Conservation (phyloP, 176 grass and related monocot genomes). For the Cenchrus purpureus region DNA sequence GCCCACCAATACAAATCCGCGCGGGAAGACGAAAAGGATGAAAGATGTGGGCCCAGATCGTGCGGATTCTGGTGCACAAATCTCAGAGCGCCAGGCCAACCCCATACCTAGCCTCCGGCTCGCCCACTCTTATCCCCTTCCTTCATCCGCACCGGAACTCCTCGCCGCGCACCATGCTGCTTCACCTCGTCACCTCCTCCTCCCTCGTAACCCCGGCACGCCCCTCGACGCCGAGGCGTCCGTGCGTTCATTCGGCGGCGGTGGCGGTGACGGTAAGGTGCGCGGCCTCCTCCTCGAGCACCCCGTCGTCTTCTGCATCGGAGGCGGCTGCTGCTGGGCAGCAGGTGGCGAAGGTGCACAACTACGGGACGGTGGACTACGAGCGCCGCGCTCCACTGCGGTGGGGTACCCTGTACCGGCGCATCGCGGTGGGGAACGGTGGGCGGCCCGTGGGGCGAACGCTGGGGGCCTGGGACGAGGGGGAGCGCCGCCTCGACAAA, state of each 20-base stretch:
- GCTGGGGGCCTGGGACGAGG: conserved; percentile 69
- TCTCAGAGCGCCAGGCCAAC: conserved; percentile 26
- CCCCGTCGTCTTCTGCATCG: conserved; percentile 1
- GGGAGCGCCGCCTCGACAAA: conserved; percentile 71
- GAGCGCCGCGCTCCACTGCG: conserved; percentile 57
- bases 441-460: conserved; percentile 40
- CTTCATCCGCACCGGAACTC: conserved; percentile 19
- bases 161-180: conserved; percentile 52
- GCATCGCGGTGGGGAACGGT: conserved; percentile 53
- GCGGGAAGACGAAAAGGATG: conserved; percentile 42
- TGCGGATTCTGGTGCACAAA: conserved; percentile 23
- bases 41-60: background rate
- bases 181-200: conserved; percentile 45
- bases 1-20: conserved; percentile 57
- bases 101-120: background rate
- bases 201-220: conserved; percentile 4
- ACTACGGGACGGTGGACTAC: conserved; percentile 73
- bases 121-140: conserved; percentile 40
- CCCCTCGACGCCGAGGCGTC: conserved; percentile 11
- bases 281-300: conserved; percentile 35
- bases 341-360: conserved; percentile 72
- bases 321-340: conserved; percentile 23
- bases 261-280: conserved; percentile 15
- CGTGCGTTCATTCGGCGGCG: background rate
- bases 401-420: conserved; percentile 75